Evolutionary conservation across 2,329 filamentous ascomycete genomes (phyloP).

Genomic region (Nigrospora osmanthi): DNA sequence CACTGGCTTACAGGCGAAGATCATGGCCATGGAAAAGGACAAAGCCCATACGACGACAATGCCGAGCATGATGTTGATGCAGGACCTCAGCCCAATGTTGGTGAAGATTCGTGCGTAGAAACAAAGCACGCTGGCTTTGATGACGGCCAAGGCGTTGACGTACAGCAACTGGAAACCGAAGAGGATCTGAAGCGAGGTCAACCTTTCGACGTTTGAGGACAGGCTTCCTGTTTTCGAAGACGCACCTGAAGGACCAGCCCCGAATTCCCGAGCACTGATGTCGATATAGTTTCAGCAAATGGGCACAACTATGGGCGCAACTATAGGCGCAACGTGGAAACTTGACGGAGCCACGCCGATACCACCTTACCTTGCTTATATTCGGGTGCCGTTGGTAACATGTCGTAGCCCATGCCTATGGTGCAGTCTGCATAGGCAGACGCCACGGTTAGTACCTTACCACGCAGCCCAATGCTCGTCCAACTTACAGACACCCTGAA

Average conservation of each 20-base stretch:
- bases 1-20: constrained; percentile 13
- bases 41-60: constrained; percentile 10
- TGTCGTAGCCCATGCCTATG: constrained; percentile 10
- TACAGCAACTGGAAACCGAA: constrained; percentile 12
- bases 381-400: constrained; percentile 4
- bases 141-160: constrained; percentile 10
- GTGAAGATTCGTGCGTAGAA: constrained; percentile 12
- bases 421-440: constrained; percentile 5
- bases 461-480: too few relatives aligned
- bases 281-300: too few relatives aligned
- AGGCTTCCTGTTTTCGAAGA: too few relatives aligned
- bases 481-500: not conserved
- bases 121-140: constrained; percentile 11
- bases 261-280: too few relatives aligned
- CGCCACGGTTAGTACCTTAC: too few relatives aligned
- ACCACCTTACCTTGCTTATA: constrained; percentile 7
- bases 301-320: too few relatives aligned
- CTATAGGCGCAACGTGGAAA: not conserved
- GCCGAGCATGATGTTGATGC: constrained; percentile 6
- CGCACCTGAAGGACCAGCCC: too few relatives aligned
- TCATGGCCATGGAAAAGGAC: constrained; percentile 10
- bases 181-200: constrained; percentile 2
- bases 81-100: constrained; percentile 4
- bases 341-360: not conserved
- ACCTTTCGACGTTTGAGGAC: too few relatives aligned